phyloP scores from a whole-genome alignment of 2,329 filamentous ascomycete genomes.

The Penicillium sp. region DNA sequence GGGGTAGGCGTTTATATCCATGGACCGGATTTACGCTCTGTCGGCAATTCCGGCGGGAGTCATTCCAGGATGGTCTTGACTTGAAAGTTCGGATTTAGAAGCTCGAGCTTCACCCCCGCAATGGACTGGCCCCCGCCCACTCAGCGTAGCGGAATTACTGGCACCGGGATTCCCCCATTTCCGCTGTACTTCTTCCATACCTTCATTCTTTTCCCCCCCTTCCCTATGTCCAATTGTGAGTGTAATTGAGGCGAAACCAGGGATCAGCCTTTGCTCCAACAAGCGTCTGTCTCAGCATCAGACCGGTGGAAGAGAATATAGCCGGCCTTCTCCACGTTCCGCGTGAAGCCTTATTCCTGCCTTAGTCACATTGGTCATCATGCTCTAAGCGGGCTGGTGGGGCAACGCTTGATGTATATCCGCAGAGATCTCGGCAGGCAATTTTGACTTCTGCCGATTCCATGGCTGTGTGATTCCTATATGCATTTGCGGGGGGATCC shows the following conservation, averaged over 20 bases:
- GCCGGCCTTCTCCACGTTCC: constrained; percentile 6
- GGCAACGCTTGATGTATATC: constrained; percentile 16
- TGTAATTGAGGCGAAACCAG: too few species aligned
- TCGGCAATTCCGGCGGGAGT: constrained; percentile 7
- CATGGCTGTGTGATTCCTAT: background rate
- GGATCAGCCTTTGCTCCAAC: background rate
- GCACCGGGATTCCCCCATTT: constrained; percentile 1
- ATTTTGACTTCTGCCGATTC: background rate
- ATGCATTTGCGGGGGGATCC: background rate
- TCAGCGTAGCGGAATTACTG: constrained; percentile 15
- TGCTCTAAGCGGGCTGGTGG: constrained; percentile 14
- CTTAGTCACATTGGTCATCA: constrained; percentile 15
- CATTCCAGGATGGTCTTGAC: background rate
- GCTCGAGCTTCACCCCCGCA: constrained; percentile 11
- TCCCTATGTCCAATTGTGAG: too few species aligned
- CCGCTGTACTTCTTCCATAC: background rate
- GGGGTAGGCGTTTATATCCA: constrained; percentile 7
- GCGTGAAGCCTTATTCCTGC: constrained; percentile 6
- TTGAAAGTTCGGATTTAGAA: background rate
- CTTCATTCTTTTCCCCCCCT: too few species aligned
- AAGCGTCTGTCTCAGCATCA: background rate
- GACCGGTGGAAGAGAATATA: constrained; percentile 12
- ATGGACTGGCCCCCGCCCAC: background rate
- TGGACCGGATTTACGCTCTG: background rate
- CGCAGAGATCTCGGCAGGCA: background rate